Evolutionary conservation across 2,329 filamentous ascomycete genomes (phyloP).

Genomic region (Phaeosphaeria sp.): DNA sequence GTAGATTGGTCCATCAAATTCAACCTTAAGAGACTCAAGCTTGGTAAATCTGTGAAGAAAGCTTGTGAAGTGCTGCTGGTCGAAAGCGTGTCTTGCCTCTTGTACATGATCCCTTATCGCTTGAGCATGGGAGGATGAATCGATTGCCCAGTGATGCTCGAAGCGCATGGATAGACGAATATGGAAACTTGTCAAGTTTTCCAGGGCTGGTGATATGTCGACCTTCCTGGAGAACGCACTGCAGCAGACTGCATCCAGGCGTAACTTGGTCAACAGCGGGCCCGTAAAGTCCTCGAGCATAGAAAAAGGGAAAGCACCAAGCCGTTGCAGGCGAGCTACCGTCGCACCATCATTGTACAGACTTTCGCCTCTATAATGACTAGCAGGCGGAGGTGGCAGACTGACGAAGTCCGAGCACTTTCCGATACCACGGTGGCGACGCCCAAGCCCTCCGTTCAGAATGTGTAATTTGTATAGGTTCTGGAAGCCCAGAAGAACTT

Average conservation of each 20-base stretch:
- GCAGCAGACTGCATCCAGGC: conserved; percentile 2
- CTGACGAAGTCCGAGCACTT: not conserved
- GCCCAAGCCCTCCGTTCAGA: conserved; percentile 4
- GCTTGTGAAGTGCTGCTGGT: not conserved
- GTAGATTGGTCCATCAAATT: not conserved
- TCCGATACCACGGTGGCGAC: conserved; percentile 3
- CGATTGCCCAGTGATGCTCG: not conserved
- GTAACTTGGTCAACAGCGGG: conserved; percentile 3
- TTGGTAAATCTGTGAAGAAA: conserved; percentile 1
- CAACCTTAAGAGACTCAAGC: conserved; percentile 10
- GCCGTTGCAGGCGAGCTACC: not conserved
- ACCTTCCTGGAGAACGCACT: not conserved
- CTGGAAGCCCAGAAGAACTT: not conserved
- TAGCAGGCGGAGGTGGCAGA: not conserved
- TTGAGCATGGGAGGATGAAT: not conserved
- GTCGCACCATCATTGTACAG: not conserved
- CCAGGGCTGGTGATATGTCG: not conserved
- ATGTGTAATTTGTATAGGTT: conserved; percentile 8
- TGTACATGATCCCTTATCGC: not conserved
- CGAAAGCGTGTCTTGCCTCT: not conserved
- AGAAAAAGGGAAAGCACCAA: not conserved
- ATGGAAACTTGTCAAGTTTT: conserved; percentile 5
- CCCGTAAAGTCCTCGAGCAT: not conserved
- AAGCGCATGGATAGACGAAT: conserved; percentile 1
- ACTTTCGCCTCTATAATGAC: conserved; percentile 7